Conservation (phyloP, 164 flowering plant species). For the Chloranthus sessilifolius region DNA sequence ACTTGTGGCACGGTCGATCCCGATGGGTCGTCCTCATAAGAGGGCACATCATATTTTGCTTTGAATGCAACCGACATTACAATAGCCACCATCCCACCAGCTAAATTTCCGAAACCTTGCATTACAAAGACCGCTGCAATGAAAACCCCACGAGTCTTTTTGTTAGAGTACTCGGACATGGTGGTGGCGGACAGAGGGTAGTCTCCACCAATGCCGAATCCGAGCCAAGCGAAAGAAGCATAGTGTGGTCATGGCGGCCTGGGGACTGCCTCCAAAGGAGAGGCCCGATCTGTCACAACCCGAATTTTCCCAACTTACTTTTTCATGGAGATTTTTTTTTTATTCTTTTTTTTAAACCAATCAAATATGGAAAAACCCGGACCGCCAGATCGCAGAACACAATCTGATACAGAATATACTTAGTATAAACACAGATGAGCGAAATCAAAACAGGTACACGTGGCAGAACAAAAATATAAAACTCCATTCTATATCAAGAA, state of each 20-base stretch:
- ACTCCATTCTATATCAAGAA: too few species aligned
- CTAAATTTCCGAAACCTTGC: constrained; percentile 52
- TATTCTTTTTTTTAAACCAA: too few species aligned
- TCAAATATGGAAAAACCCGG: too few species aligned
- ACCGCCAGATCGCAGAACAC: too few species aligned
- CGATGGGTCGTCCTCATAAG: neutral
- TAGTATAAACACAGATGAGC: too few species aligned
- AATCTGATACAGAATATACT: too few species aligned
- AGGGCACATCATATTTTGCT: constrained; percentile 1
- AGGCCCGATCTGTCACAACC: too few species aligned
- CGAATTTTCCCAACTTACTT: too few species aligned
- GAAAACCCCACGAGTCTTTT: constrained; percentile 41
- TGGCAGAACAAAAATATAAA: too few species aligned
- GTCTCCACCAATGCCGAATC: constrained; percentile 48
- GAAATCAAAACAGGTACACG: too few species aligned
- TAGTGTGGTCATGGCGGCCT: constrained; percentile 55
- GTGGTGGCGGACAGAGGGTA: constrained; percentile 51
- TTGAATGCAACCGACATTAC: constrained; percentile 29
- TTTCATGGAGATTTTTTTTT: too few species aligned
- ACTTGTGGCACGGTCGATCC: constrained; percentile 32
- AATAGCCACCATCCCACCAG: constrained; percentile 46
- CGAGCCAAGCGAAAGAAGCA: constrained; percentile 64
- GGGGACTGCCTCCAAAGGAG: constrained; percentile 45
- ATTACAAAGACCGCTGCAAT: constrained; percentile 47
- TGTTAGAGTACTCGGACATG: constrained; percentile 48